These are phyloP conservation scores for Scheffersomyces insectosa DNA, from an alignment of 1,139 yeast genomes.

Conservation along the genomic window DNA sequence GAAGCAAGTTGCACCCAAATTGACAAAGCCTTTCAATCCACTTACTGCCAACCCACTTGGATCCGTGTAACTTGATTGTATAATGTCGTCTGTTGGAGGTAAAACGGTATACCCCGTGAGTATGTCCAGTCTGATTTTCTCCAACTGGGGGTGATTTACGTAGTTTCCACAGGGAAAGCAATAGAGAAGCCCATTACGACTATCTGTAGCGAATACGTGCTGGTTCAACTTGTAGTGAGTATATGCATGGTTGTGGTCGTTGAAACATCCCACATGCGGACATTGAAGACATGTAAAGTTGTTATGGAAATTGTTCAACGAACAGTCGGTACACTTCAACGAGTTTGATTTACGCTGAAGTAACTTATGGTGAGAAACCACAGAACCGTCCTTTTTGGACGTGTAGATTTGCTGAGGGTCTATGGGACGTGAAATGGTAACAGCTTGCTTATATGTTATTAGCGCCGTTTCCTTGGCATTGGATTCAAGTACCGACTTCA, in stretches of 20 bases:
- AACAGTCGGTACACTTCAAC: slow-evolving; percentile 53
- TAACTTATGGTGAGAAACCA: slow-evolving; percentile 30
- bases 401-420: slow-evolving; percentile 21
- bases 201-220: slow-evolving; percentile 75
- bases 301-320: slow-evolving; percentile 45
- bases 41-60: slow-evolving; percentile 65
- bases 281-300: slow-evolving; percentile 79
- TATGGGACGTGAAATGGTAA: slow-evolving; percentile 43
- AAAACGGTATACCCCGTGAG: slow-evolving; percentile 2
- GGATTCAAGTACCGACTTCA: slow-evolving; percentile 53
- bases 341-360: slow-evolving; percentile 42
- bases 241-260: slow-evolving; percentile 51
- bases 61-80: slow-evolving; percentile 23
- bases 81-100: neutral
- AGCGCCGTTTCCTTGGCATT: slow-evolving; percentile 57
- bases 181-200: slow-evolving; percentile 58
- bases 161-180: slow-evolving; percentile 80
- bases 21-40: slow-evolving; percentile 85
- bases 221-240: slow-evolving; percentile 60
- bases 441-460: slow-evolving; percentile 60
- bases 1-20: slow-evolving; percentile 95
- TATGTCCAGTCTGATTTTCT: slow-evolving; percentile 47
- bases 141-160: slow-evolving; percentile 60
- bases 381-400: slow-evolving; percentile 32
- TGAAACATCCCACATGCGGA: slow-evolving; percentile 75